Percentiles rank a stretch among this genome's conserved stretches.
Evolutionary conservation across 2,329 filamentous ascomycete species (phyloP).

Genomic region (Hypocreales sp.): DNA sequence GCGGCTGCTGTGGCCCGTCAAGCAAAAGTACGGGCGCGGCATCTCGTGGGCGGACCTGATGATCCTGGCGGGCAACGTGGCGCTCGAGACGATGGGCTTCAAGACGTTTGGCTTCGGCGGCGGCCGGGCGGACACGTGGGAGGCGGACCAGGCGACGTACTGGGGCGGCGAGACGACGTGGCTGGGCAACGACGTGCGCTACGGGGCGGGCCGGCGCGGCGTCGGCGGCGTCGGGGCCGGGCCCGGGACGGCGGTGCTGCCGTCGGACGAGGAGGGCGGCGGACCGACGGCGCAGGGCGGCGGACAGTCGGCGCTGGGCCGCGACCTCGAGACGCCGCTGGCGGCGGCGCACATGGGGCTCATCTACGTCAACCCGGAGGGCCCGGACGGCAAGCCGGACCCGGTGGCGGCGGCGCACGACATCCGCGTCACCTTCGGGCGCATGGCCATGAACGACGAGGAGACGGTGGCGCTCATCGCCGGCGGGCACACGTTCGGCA

Average conservation of each 20-base stretch:
- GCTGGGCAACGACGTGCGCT: conserved; percentile 60
- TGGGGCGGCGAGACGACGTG: conserved; percentile 65
- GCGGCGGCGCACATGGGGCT: conserved; percentile 54
- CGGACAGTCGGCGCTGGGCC: conserved; percentile 29
- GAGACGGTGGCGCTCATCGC: conserved; percentile 70
- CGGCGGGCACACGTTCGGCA: conserved; percentile 66
- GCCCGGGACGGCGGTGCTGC: too few species aligned
- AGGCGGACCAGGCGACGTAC: conserved; percentile 62
- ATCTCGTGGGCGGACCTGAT: conserved; percentile 67
- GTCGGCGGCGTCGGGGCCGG: conserved; percentile 16
- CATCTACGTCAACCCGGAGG: conserved; percentile 73
- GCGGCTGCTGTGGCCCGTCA: conserved; percentile 65
- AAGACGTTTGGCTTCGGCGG: conserved; percentile 59
- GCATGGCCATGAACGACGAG: conserved; percentile 74
- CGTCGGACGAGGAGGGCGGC: conserved; percentile 19
- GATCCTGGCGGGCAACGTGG: conserved; percentile 59
- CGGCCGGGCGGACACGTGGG: conserved; percentile 57
- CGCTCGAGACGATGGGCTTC: conserved; percentile 62
- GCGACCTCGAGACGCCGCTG: conserved; percentile 50
- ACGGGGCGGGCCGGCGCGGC: conserved; percentile 33
- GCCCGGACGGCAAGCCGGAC: conserved; percentile 57
- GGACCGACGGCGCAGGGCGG: conserved; percentile 36
- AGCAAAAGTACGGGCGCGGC: conserved; percentile 73
- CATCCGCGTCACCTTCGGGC: conserved; percentile 58
- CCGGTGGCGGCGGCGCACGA: conserved; percentile 53